Percentiles rank a stretch among this genome's conserved stretches.
Conservation (phyloP, 495 filamentous ascomycete species). For the Chaetomium tenue region DNA sequence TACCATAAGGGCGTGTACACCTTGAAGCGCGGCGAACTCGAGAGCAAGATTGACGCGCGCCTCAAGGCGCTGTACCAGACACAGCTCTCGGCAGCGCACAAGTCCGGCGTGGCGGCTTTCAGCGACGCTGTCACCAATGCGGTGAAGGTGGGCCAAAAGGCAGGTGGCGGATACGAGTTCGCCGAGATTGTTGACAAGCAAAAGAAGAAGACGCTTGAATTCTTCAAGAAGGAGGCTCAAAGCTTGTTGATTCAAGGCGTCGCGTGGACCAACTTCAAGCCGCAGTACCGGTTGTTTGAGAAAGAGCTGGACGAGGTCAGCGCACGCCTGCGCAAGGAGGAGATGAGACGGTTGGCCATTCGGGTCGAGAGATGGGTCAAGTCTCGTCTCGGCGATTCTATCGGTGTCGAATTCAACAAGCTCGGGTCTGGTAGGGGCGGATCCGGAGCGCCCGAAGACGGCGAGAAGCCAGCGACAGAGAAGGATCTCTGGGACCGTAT, state of each 20-base stretch:
- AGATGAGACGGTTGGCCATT: slow-evolving; percentile 89
- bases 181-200: slow-evolving; percentile 86
- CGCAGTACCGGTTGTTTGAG: slow-evolving; percentile 54
- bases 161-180: slow-evolving; percentile 85
- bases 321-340: slow-evolving; percentile 76
- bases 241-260: slow-evolving; percentile 71
- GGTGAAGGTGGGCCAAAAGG: slow-evolving; percentile 89
- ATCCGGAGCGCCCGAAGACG: slow-evolving; percentile 71
- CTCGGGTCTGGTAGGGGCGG: slow-evolving; percentile 83
- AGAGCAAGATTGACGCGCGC: slow-evolving; percentile 77
- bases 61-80: slow-evolving; percentile 84
- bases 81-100: slow-evolving; percentile 83
- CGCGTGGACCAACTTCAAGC: slow-evolving; percentile 69
- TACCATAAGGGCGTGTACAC: slow-evolving; percentile 95
- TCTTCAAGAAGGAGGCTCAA: slow-evolving; percentile 74
- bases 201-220: slow-evolving; percentile 68
- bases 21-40: slow-evolving; percentile 79
- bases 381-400: slow-evolving; percentile 77
- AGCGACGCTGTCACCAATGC: slow-evolving; percentile 72
- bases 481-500: slow-evolving; percentile 94
- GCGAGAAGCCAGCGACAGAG: slow-evolving; percentile 68
- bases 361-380: slow-evolving; percentile 91
- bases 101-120: slow-evolving; percentile 82
- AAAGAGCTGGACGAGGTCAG: slow-evolving; percentile 90
- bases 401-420: slow-evolving; percentile 92